phyloP scores from a whole-genome alignment of 345 rosid species.

The Cardamine chenopodiifolia region DNA sequence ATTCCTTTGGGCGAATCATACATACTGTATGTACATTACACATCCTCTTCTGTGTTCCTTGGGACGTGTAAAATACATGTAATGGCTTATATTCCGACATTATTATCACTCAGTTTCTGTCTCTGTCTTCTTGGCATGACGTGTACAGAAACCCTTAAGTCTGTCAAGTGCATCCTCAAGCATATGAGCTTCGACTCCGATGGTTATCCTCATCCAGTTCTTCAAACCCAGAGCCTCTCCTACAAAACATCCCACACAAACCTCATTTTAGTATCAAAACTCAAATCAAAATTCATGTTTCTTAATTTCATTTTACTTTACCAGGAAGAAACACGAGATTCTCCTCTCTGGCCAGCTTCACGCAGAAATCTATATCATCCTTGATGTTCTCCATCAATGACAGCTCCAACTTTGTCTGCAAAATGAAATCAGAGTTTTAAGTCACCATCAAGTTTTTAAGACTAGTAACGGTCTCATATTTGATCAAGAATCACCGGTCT shows the following conservation, averaged over 20 bases:
- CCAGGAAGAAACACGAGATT: slow-evolving; percentile 76
- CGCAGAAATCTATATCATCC: slow-evolving; percentile 68
- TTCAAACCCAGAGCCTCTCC: slow-evolving; percentile 64
- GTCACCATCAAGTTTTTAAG: not conserved
- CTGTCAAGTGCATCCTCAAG: slow-evolving; percentile 73
- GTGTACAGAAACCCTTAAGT: slow-evolving; percentile 57
- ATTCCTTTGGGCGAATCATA: not conserved
- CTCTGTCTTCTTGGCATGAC: slow-evolving; percentile 60
- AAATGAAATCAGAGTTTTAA: not conserved
- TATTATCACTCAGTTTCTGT: slow-evolving; percentile 23
- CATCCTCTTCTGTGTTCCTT: not conserved
- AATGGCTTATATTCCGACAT: not conserved
- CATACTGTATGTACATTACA: not conserved
- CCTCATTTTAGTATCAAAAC: slow-evolving; percentile 10
- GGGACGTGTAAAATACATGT: not conserved
- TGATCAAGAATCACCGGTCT: slow-evolving; percentile 2
- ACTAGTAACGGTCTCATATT: not conserved
- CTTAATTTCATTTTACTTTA: slow-evolving; percentile 22
- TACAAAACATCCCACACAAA: slow-evolving; percentile 36
- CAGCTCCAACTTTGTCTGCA: slow-evolving; percentile 62
- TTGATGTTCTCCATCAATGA: slow-evolving; percentile 59
- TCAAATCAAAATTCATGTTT: slow-evolving; percentile 7
- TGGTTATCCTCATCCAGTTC: slow-evolving; percentile 71
- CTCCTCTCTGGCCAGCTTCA: slow-evolving; percentile 69
- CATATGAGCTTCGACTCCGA: slow-evolving; percentile 57